These are phyloP conservation scores for Mycena floridula DNA, from an alignment of 768 basidiomycete genomes.

Conservation along the genomic window DNA sequence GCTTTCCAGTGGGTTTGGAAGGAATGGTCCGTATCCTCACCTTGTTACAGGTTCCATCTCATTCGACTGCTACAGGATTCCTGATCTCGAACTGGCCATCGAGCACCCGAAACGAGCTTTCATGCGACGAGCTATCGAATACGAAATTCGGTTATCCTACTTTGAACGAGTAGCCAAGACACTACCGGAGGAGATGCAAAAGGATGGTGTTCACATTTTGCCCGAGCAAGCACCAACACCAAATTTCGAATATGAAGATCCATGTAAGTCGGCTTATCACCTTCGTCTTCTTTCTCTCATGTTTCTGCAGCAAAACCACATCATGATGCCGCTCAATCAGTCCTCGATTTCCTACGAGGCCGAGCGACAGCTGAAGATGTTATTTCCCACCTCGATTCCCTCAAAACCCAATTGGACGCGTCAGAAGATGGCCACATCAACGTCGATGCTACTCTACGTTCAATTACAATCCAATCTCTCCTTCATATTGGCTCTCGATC, in stretches of 20 bases:
- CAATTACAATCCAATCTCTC: conserved; percentile 82
- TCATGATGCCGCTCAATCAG: conserved; percentile 70
- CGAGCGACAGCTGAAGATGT: conserved; percentile 79
- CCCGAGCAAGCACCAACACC: conserved; percentile 70
- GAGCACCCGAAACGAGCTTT: conserved; percentile 87
- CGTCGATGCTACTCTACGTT: conserved; percentile 61
- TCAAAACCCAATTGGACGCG: conserved; percentile 61
- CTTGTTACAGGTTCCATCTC: background rate
- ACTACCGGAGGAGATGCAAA: conserved; percentile 77
- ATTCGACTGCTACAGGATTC: conserved; percentile 68
- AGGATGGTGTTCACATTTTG: conserved; percentile 55
- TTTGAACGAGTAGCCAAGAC: conserved; percentile 89
- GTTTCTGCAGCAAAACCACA: conserved; percentile 59
- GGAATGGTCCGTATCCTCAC: conserved; percentile 68
- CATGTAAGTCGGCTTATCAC: conserved; percentile 37
- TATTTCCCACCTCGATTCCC: conserved; percentile 61
- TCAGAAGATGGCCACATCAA: conserved; percentile 52
- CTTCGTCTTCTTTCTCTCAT: conserved; percentile 2
- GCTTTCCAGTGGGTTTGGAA: conserved; percentile 99
- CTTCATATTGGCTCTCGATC: conserved; percentile 90
- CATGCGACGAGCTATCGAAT: conserved; percentile 79
- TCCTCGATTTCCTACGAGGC: conserved; percentile 77
- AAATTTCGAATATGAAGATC: conserved; percentile 78
- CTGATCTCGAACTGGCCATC: conserved; percentile 66
- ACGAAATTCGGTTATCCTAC: conserved; percentile 89